Conservation (phyloP, 1,139 yeast species). For the Saccharomycopsis crataegensis region DNA sequence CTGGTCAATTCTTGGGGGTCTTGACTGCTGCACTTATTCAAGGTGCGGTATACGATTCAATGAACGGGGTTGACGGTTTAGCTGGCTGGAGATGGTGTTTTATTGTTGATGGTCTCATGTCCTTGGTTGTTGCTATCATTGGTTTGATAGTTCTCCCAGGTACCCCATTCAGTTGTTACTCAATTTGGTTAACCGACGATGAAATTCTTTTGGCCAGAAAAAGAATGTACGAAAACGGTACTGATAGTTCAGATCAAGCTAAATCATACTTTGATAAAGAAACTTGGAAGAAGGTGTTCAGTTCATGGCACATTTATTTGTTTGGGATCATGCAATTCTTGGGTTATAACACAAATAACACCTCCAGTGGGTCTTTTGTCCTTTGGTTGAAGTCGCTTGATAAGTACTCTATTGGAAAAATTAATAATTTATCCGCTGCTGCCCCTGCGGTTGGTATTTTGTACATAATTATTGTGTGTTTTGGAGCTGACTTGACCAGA, state of each 20-base stretch:
- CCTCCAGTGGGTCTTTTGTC: conserved; percentile 41
- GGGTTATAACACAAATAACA: conserved; percentile 34
- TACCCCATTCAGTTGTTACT: conserved; percentile 54
- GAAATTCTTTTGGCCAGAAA: conserved; percentile 50
- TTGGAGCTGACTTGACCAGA: conserved; percentile 41
- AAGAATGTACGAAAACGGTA: conserved; percentile 39
- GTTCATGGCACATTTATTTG: conserved; percentile 43
- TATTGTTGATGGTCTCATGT: conserved; percentile 56
- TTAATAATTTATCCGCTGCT: conserved; percentile 38
- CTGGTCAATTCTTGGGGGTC: conserved; percentile 55
- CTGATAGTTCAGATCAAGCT: conserved; percentile 23
- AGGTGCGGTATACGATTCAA: conserved; percentile 44
- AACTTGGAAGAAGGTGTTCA: conserved; percentile 38
- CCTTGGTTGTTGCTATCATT: conserved; percentile 51
- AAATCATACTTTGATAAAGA: conserved; percentile 10
- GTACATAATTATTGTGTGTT: conserved; percentile 39
- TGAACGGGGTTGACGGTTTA: conserved; percentile 43
- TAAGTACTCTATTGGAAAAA: conserved; percentile 34
- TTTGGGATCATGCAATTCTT: conserved; percentile 34
- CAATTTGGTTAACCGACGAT: conserved; percentile 47
- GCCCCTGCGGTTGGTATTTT: conserved; percentile 47
- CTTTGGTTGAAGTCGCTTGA: conserved; percentile 44
- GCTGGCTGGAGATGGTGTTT: conserved; percentile 73
- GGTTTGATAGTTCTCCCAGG: conserved; percentile 65
- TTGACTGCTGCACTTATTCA: conserved; percentile 59